Evolutionary conservation across 805 yeast genomes (phyloP).

Genomic region (Ogataea nonfermentans): DNA sequence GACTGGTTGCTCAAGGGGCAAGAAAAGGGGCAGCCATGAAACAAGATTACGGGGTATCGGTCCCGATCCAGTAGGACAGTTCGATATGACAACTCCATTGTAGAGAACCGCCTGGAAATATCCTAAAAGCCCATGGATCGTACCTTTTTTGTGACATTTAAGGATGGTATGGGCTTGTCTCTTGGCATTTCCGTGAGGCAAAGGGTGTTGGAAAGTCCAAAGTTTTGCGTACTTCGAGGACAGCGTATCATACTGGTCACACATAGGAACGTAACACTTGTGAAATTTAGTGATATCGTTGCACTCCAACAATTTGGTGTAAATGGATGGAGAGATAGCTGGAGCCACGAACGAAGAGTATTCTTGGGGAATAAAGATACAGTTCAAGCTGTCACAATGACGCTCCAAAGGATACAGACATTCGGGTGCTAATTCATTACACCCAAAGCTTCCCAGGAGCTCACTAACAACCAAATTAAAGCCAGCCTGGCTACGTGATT

Average conservation of each 20-base stretch:
- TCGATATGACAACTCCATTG: constrained; percentile 54
- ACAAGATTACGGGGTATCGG: constrained; percentile 43
- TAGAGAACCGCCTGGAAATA: constrained; percentile 71
- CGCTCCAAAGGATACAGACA: constrained; percentile 50
- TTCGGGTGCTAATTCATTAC: constrained; percentile 89
- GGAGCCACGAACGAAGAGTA: constrained; percentile 68
- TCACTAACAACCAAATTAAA: constrained; percentile 73
- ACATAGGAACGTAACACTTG: constrained; percentile 30
- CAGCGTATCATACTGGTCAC: constrained; percentile 39
- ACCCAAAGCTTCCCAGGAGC: constrained; percentile 86
- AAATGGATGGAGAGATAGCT: constrained; percentile 54
- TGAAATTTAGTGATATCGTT: constrained; percentile 20
- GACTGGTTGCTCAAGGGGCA: constrained; percentile 58
- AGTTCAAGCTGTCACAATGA: constrained; percentile 42
- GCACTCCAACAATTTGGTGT: constrained; percentile 32
- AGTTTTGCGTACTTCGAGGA: constrained; percentile 47
- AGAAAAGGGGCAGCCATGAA: constrained; percentile 70
- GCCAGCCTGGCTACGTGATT: constrained; percentile 25
- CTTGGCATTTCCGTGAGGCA: constrained; percentile 19
- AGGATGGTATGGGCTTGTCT: constrained; percentile 33
- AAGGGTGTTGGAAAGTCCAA: constrained; percentile 61
- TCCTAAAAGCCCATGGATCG: constrained; percentile 74
- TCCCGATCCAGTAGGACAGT: constrained; percentile 37
- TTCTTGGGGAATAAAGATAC: constrained; percentile 60
- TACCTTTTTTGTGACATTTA: constrained; percentile 46